Evolutionary conservation across 345 rosid species (phyloP).

Genomic region (Reutealis trisperma): DNA sequence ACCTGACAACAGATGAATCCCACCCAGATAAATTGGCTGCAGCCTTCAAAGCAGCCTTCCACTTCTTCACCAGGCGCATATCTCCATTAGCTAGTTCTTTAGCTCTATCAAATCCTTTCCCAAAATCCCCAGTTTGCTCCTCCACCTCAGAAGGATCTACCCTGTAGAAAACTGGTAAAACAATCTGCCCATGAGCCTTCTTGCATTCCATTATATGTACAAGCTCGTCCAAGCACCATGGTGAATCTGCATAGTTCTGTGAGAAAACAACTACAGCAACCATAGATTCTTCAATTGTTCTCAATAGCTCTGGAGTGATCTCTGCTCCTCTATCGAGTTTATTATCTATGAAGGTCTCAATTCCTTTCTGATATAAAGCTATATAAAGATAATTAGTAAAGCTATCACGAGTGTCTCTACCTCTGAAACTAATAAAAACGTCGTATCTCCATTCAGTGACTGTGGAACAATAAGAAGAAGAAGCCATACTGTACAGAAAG

Average conservation of each 20-base stretch:
- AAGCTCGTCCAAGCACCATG: slow-evolving; percentile 19
- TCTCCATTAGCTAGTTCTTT: slow-evolving; percentile 4
- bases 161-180: slow-evolving; percentile 7
- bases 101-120: slow-evolving; percentile 11
- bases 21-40: slow-evolving; percentile 9
- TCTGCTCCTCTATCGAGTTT: slow-evolving; percentile 12
- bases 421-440: slow-evolving; percentile 15
- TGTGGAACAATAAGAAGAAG: neutral
- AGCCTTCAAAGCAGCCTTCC: slow-evolving; percentile 9
- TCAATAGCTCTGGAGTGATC: slow-evolving; percentile 12
- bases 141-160: slow-evolving; percentile 14
- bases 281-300: slow-evolving; percentile 16
- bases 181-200: slow-evolving; percentile 12
- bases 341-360: slow-evolving; percentile 17
- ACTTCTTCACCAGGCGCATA: slow-evolving; percentile 6
- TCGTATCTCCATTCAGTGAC: slow-evolving; percentile 3
- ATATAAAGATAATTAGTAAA: slow-evolving; percentile 1
- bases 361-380: neutral
- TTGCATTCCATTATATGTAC: slow-evolving; percentile 14
- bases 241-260: slow-evolving; percentile 10
- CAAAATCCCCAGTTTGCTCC: slow-evolving; percentile 6
- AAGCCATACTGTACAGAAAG: neutral
- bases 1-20: slow-evolving; percentile 14
- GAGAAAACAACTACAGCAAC: slow-evolving; percentile 16
- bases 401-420: neutral